Evolutionary conservation across 208 protist genomes (phyloP).

Genomic region (Tetramitus jugosus): DNA sequence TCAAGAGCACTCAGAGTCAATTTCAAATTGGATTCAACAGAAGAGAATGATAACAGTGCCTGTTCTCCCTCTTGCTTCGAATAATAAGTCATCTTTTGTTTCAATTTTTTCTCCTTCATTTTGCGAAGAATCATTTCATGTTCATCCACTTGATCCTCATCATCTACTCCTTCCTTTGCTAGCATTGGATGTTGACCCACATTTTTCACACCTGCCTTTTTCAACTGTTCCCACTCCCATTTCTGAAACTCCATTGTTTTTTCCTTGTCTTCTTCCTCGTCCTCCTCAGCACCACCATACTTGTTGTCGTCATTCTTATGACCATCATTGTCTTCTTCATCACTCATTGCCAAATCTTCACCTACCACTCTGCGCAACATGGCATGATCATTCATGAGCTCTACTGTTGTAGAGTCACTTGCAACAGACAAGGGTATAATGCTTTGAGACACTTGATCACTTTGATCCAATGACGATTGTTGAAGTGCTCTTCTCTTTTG

Average conservation of each 20-base stretch:
- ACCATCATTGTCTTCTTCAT: not conserved
- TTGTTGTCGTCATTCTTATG: not conserved
- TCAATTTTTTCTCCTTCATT: not conserved
- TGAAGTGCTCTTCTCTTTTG: too few species aligned
- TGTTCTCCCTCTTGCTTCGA: too few species aligned
- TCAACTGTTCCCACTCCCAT: not conserved
- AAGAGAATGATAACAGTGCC: not conserved
- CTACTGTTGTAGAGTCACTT: too few species aligned
- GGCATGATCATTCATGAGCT: too few species aligned
- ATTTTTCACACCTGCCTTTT: not conserved
- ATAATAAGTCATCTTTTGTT: not conserved
- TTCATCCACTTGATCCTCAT: not conserved
- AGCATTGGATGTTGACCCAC: not conserved
- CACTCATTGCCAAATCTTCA: not conserved
- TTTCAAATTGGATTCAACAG: not conserved
- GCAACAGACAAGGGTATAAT: too few species aligned
- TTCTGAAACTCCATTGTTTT: not conserved
- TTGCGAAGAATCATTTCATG: not conserved
- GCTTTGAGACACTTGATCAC: too few species aligned
- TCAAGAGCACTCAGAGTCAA: too few species aligned
- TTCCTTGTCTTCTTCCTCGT: not conserved
- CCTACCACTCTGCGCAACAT: not conserved
- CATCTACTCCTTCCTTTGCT: not conserved
- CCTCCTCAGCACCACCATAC: not conserved
- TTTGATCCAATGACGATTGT: too few species aligned